Conservation (phyloP, 2,329 filamentous ascomycete genomes). For the Penicillium sp. region DNA sequence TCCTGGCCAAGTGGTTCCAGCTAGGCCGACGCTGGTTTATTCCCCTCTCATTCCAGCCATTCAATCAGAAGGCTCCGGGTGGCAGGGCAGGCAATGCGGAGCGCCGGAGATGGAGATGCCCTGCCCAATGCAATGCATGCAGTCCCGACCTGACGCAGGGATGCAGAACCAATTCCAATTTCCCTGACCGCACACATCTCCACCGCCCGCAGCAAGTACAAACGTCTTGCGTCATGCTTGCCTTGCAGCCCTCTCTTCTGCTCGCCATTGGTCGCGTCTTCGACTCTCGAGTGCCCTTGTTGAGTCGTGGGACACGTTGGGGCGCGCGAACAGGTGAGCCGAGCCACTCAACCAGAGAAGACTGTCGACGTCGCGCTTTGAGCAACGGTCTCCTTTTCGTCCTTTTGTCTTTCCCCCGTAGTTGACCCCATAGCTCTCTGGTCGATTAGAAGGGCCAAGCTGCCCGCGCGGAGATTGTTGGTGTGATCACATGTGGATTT, state of each 20-base stretch:
- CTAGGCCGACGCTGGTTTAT: neutral
- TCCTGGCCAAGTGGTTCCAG: neutral
- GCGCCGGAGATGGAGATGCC: conserved; percentile 5
- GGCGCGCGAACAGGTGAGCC: neutral
- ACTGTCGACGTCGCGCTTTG: neutral
- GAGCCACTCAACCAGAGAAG: neutral
- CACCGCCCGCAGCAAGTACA: conserved; percentile 12
- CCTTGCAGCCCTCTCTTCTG: neutral
- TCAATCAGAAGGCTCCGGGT: conserved; percentile 4
- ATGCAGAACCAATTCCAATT: conserved; percentile 2
- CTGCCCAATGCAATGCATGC: conserved; percentile 14
- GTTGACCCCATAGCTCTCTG: neutral
- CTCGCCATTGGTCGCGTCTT: neutral
- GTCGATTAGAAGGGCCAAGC: neutral
- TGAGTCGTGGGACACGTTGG: neutral
- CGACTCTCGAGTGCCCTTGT: neutral
- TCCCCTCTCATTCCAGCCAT: neutral
- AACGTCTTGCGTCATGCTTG: conserved; percentile 6
- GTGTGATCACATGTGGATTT: conserved; percentile 10
- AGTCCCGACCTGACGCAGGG: conserved; percentile 15
- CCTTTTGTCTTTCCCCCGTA: neutral
- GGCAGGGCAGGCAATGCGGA: conserved; percentile 6
- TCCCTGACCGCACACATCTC: conserved; percentile 3
- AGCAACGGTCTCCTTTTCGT: neutral
- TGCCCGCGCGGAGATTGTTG: conserved; percentile 1